A percentile compares a stretch with the other conserved stretches of the same genome.
Evolutionary conservation across 305 asterid genomes (phyloP).

Genomic region (Fraxinus ornus): DNA sequence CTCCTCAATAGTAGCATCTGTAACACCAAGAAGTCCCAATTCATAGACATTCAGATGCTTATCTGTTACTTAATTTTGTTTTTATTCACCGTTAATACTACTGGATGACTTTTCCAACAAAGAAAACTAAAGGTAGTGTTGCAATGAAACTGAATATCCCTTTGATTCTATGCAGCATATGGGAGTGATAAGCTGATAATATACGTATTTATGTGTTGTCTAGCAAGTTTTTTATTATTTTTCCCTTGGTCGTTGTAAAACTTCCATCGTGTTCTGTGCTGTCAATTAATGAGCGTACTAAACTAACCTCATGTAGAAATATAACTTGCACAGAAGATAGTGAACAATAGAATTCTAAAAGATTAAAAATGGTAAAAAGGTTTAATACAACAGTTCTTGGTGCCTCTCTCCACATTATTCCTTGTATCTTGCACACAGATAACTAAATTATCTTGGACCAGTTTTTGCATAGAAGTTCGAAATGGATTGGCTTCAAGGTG

Average conservation of each 20-base stretch:
- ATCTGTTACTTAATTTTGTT: slow-evolving; percentile 20
- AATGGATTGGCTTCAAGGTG: slow-evolving; percentile 2
- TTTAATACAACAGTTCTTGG: neutral
- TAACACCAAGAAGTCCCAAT: slow-evolving; percentile 50
- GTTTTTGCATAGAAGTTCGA: neutral
- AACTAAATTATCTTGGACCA: slow-evolving; percentile 5
- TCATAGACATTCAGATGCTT: slow-evolving; percentile 31
- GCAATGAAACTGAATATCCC: neutral
- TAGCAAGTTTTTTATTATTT: neutral
- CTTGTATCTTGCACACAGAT: neutral
- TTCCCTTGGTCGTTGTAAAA: neutral
- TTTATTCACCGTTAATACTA: slow-evolving; percentile 14
- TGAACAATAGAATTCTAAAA: slow-evolving; percentile 3
- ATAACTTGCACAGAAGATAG: neutral
- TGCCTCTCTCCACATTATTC: neutral
- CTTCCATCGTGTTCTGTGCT: neutral
- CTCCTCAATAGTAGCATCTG: slow-evolving; percentile 69
- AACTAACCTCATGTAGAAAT: neutral
- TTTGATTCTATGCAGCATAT: neutral
- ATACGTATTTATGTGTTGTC: neutral
- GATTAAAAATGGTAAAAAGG: neutral
- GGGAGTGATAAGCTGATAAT: neutral
- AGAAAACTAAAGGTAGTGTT: neutral
- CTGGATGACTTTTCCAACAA: neutral
- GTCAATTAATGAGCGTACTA: neutral